These are phyloP conservation scores for Penicillium hesseltinei DNA, from an alignment of 2,329 filamentous ascomycete species.

Conservation along the genomic window DNA sequence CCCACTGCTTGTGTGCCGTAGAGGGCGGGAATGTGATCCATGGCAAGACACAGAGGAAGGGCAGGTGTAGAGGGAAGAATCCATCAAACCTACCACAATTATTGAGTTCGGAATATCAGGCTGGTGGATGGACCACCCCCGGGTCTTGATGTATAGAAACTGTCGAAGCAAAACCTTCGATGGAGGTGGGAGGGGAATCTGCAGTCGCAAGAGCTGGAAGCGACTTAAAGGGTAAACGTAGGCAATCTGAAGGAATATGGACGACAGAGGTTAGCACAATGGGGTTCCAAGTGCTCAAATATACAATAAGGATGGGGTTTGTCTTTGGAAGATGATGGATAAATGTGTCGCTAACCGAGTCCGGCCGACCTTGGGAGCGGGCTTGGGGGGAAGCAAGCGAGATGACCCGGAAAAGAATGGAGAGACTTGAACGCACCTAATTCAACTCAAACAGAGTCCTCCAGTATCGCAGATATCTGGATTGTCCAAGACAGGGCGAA, in stretches of 20 bases:
- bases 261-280: slow-evolving; percentile 29
- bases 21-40: slow-evolving; percentile 24
- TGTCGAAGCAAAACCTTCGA: slow-evolving; percentile 27
- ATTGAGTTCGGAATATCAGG: slow-evolving; percentile 26
- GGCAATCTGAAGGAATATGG: slow-evolving; percentile 27
- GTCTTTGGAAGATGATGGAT: slow-evolving; percentile 13
- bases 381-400: slow-evolving; percentile 29
- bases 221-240: slow-evolving; percentile 31
- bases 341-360: slow-evolving; percentile 27
- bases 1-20: slow-evolving; percentile 31
- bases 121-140: slow-evolving; percentile 34
- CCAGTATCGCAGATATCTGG: slow-evolving; percentile 33
- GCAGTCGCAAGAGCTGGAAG: slow-evolving; percentile 39
- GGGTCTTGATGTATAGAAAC: slow-evolving; percentile 30
- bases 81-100: slow-evolving; percentile 41
- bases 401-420: slow-evolving; percentile 37
- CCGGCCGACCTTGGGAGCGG: slow-evolving; percentile 31
- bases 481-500: slow-evolving; percentile 19
- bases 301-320: slow-evolving; percentile 18
- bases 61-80: slow-evolving; percentile 28
- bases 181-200: slow-evolving; percentile 34
- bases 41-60: slow-evolving; percentile 27
- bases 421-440: slow-evolving; percentile 35
- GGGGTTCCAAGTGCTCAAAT: slow-evolving; percentile 13
- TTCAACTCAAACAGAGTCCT: slow-evolving; percentile 24